Base-by-base conservation (phyloP, 352 stramenopile species). In the Globisporangium cylindrosporum region DNA sequence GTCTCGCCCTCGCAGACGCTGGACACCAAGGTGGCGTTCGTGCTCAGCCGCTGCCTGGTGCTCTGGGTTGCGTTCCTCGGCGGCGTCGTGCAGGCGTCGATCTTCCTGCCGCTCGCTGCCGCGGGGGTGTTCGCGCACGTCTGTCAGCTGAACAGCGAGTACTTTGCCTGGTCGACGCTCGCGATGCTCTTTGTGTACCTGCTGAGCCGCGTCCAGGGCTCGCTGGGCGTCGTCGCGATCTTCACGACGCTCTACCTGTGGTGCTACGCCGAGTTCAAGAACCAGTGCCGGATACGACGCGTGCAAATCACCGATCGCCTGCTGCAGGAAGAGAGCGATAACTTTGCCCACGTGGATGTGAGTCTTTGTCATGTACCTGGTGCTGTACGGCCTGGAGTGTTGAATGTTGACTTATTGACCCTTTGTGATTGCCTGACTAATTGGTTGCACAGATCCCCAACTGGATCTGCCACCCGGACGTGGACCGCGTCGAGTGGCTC, bases 401-500 rank as follows among this genome's bases (percentile, higher is more conserved):
- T 58, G 18, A 7, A 49, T n/a, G 4, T 14, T 6, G 1, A 25
- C 24, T 53, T 6, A 29, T 32, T 53, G 10, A 41, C 34, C 34
- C 9, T 41, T 41, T 41, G 8, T 41, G 34, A 41, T 18, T 64
- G 54, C n/a, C 36, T 22, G 15, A 1, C 8, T 43, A 6, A 41
- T 3, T 14, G 34, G 34, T 10, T 41, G 34, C 2, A 36, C 32
- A 87, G 79, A 70, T 88, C 49, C 78, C 79, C 2, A 85, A 81
- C 32, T 90, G 81, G 82, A 75, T 85, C 54, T 71, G 76, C 14
- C 74, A 84, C 55, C 79, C 82, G 3, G 86, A 93, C 49, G 75
- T 90, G 22, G 86, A 93, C 67, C 82, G 84, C 61, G 82, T 89
- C 53, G 79, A 90, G 32, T 93, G 86, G 86, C 78, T 93, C 63